These are phyloP conservation scores for Amauroascus verrucosus DNA, from an alignment of 2,329 filamentous ascomycete species.

Conservation along the genomic window DNA sequence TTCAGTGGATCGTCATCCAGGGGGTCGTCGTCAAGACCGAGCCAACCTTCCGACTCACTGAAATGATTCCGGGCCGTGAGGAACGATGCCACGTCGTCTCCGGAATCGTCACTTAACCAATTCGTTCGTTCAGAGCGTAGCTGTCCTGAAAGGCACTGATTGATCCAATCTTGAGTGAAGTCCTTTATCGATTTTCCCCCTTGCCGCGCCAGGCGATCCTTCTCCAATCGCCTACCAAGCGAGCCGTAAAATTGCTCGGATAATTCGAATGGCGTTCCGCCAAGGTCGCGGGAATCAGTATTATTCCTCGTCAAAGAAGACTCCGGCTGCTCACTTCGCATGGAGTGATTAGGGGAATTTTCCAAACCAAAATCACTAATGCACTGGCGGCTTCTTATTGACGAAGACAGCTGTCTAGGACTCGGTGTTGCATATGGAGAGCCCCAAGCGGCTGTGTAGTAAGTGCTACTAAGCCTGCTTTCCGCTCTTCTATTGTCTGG, in stretches of 20 bases:
- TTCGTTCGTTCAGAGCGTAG: constrained; percentile 60
- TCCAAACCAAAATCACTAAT: constrained; percentile 31
- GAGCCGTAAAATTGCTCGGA: constrained; percentile 20
- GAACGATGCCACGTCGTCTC: constrained; percentile 59
- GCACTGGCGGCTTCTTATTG: constrained; percentile 36
- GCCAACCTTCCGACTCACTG: constrained; percentile 37
- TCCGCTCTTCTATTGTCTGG: constrained; percentile 36
- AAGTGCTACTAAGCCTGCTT: constrained; percentile 34
- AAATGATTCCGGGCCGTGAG: constrained; percentile 34
- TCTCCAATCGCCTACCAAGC: constrained; percentile 19
- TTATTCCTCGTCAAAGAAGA: constrained; percentile 16
- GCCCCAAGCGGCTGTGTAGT: constrained; percentile 76
- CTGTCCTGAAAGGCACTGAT: constrained; percentile 66
- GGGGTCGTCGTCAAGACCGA: constrained; percentile 33
- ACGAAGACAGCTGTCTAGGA: constrained; percentile 33
- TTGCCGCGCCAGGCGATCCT: constrained; percentile 18
- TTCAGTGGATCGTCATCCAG: constrained; percentile 31
- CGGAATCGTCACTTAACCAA: constrained; percentile 72
- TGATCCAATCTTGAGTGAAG: constrained; percentile 76
- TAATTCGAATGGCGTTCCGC: constrained; percentile 9
- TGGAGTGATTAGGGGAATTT: constrained; percentile 26
- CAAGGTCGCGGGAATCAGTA: not conserved
- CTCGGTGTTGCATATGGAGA: constrained; percentile 70
- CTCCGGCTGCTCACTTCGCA: constrained; percentile 20
- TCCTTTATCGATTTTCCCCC: constrained; percentile 38